Base-by-base conservation (phyloP, 768 basidiomycete genomes). In the Sistotremastrum niveocremeum region DNA sequence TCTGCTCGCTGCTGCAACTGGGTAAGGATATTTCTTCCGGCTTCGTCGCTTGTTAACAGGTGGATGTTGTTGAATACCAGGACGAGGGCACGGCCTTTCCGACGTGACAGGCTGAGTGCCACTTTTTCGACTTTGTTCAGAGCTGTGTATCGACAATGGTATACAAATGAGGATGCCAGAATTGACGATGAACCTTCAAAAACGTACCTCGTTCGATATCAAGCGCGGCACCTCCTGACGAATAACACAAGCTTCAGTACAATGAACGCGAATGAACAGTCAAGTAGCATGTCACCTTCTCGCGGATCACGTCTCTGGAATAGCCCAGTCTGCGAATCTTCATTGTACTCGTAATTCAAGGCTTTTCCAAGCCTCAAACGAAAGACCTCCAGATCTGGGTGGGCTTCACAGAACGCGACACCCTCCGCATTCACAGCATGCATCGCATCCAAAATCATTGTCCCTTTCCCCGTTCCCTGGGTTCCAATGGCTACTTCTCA, bases 1-100 rank as follows among this genome's bases (percentile, higher is more conserved):
- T 91, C 89, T 4, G 85, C 89, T 46, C 79, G 73, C 56, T 86
- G 85, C 57, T 91, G 90, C 11, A 91, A 70, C 54, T 88, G 86
- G 46, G 90, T 63, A n/a, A 95, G 66, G 65, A 91, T 74, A 37
- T 81, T 75, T 51, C 72, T 69, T 0, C 88, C 87, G 30, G 76
- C 77, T 7, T 83, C 82, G 51, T 87, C 76, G 52, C 88, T 84
- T 47, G 78, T 73, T 61, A 84, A 79, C 56, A 72, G 73, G 52
- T 84, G 80, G 4, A 78, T 62, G 59, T 89, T 90, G 64, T 88
- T 88, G 57, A 94, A 68, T 39, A 88, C 75, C 31, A 94, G 66
- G 1, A 90, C 79, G 4, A 91, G 66, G 0, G 89, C 88, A 44
- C 76, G 71, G 3, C 76, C 73, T 4, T 69, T 73, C 48, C 65